Evolutionary conservation across 129 eudicot species (phyloP).

Genomic region (Mikania micrantha): DNA sequence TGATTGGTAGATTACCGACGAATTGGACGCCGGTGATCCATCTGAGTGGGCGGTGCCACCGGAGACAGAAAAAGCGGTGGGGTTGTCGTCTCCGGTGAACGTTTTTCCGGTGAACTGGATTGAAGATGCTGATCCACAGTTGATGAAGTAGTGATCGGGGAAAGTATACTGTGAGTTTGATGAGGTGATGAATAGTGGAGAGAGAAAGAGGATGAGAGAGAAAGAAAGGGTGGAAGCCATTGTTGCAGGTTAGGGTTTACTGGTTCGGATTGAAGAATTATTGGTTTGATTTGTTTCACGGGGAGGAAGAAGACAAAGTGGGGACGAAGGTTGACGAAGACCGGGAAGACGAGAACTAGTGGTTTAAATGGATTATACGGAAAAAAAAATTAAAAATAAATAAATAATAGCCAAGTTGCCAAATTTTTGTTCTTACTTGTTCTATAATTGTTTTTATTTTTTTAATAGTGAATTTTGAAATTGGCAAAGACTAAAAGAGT

Average conservation of each 20-base stretch:
- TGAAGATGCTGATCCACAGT: slow-evolving; percentile 50
- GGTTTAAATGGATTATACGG: slow-evolving; percentile 7
- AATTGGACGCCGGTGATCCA: not conserved
- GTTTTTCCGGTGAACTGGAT: slow-evolving; percentile 1
- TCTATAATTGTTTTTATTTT: no score
- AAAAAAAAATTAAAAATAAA: no score
- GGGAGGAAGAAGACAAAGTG: slow-evolving; percentile 4
- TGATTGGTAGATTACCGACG: slow-evolving; percentile 39
- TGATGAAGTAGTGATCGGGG: slow-evolving; percentile 55
- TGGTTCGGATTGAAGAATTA: no score
- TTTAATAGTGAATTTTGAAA: no score
- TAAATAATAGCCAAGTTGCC: no score
- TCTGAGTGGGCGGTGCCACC: slow-evolving; percentile 10
- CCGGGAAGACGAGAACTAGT: not conserved
- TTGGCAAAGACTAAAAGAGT: no score
- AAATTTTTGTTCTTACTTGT: no score
- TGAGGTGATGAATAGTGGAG: slow-evolving; percentile 1
- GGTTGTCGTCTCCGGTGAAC: slow-evolving; percentile 36
- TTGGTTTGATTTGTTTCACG: not conserved
- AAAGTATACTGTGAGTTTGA: slow-evolving; percentile 4
- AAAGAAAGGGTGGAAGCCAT: slow-evolving; percentile 20
- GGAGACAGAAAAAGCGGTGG: slow-evolving; percentile 18
- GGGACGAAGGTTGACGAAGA: slow-evolving; percentile 16
- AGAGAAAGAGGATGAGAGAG: slow-evolving; percentile 24
- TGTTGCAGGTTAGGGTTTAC: no score